Conservation (phyloP, 768 basidiomycete species). For the Hypsizygus marmoreus region DNA sequence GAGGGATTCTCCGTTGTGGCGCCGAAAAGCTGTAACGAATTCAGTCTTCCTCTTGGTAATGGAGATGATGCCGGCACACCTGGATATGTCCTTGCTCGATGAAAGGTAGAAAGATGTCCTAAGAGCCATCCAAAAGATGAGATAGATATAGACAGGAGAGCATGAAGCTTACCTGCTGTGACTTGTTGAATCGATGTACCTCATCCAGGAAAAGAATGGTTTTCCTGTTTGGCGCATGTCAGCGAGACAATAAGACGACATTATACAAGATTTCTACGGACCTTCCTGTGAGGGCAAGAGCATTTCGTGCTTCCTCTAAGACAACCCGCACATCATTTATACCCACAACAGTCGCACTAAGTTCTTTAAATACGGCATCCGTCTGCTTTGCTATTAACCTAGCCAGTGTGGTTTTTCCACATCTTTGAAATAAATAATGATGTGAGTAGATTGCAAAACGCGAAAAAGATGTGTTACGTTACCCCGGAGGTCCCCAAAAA, state of each 20-base stretch:
- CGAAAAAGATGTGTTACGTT: slow-evolving; percentile 1
- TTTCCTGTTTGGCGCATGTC: slow-evolving; percentile 40
- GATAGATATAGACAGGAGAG: neutral
- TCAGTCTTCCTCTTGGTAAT: neutral
- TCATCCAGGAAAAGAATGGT: slow-evolving; percentile 85
- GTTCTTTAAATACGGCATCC: slow-evolving; percentile 68
- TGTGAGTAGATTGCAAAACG: slow-evolving; percentile 1
- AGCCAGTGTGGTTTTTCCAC: slow-evolving; percentile 78
- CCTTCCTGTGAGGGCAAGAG: slow-evolving; percentile 67
- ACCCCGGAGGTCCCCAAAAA: slow-evolving; percentile 80
- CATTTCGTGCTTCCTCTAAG: slow-evolving; percentile 74
- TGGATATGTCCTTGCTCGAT: slow-evolving; percentile 79
- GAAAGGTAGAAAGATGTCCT: slow-evolving; percentile 82
- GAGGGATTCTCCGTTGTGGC: slow-evolving; percentile 92
- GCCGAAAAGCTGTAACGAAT: slow-evolving; percentile 58
- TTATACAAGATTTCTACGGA: too few species aligned
- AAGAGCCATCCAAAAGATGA: slow-evolving; percentile 9
- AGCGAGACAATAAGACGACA: slow-evolving; percentile 7
- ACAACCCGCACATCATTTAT: slow-evolving; percentile 72
- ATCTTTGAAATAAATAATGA: slow-evolving; percentile 33
- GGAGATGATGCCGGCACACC: slow-evolving; percentile 31
- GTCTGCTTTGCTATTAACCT: slow-evolving; percentile 64
- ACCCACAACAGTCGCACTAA: slow-evolving; percentile 72
- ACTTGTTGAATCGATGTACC: slow-evolving; percentile 77
- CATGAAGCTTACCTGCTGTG: slow-evolving; percentile 54